Conservation (phyloP, 2,329 filamentous ascomycete genomes). For the Coleophoma crateriformis region DNA sequence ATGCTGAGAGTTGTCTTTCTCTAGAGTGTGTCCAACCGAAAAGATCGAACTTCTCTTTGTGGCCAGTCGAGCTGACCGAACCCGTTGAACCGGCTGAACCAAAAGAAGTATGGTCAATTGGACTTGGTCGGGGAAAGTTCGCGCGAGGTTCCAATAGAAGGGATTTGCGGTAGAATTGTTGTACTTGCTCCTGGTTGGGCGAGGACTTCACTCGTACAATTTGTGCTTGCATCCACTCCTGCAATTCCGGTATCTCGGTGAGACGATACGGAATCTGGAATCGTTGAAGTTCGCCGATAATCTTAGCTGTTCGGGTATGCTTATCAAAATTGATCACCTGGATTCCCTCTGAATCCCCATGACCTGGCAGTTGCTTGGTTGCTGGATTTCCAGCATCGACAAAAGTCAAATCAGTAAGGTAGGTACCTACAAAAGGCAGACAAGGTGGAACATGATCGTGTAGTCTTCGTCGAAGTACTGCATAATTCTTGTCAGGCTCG, state of each 20-base stretch:
- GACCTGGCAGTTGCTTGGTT: constrained; percentile 65
- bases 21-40: constrained; percentile 41
- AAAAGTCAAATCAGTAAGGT: constrained; percentile 93
- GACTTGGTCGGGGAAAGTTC: constrained; percentile 17
- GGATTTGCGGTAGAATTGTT: constrained; percentile 63
- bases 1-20: constrained; percentile 11
- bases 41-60: constrained; percentile 45
- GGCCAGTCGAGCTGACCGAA: constrained; percentile 5
- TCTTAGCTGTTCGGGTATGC: constrained; percentile 87
- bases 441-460: constrained; percentile 87
- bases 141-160: constrained; percentile 59
- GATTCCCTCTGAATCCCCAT: constrained; percentile 54
- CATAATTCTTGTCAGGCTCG: constrained; percentile 87
- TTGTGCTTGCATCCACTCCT: constrained; percentile 86
- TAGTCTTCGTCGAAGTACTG: constrained; percentile 74
- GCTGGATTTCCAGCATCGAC: constrained; percentile 90
- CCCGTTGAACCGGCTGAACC: constrained; percentile 11
- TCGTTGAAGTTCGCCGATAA: constrained; percentile 90
- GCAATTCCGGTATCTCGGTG: constrained; percentile 77
- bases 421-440: constrained; percentile 92
- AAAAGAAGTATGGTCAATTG: constrained; percentile 12
- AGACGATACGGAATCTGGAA: constrained; percentile 93
- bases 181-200: constrained; percentile 55
- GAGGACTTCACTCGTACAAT: constrained; percentile 58
- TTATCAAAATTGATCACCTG: constrained; percentile 98